phyloP scores from a whole-genome alignment of 208 protist genomes.

The Hexamita inflata region DNA sequence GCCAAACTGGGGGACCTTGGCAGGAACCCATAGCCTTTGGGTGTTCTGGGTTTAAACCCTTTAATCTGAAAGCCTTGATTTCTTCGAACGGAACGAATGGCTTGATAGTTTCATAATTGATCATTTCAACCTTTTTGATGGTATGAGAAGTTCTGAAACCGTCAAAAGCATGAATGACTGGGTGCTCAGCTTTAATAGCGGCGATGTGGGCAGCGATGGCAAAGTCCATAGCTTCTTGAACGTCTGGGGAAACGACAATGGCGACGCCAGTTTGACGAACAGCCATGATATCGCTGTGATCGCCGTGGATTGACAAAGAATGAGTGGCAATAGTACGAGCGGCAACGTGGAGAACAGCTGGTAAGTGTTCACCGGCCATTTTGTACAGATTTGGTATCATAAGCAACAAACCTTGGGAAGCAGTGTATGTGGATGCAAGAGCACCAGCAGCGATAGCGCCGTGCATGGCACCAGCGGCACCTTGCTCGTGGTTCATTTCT shows the following conservation, averaged over 20 bases:
- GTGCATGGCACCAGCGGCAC: slow-evolving; percentile 55
- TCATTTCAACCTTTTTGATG: slow-evolving; percentile 38
- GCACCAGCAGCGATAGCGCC: slow-evolving; percentile 42
- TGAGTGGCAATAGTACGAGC: slow-evolving; percentile 51
- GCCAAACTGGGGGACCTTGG: slow-evolving; percentile 52
- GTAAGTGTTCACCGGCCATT: slow-evolving; percentile 55
- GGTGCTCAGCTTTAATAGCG: slow-evolving; percentile 46
- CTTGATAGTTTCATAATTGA: slow-evolving; percentile 29
- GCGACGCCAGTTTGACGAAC: slow-evolving; percentile 41
- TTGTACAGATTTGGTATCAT: slow-evolving; percentile 65
- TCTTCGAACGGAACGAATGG: slow-evolving; percentile 33
- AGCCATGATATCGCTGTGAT: slow-evolving; percentile 61
- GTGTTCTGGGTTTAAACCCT: slow-evolving; percentile 46
- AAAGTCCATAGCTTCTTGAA: slow-evolving; percentile 53
- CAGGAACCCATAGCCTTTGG: slow-evolving; percentile 47
- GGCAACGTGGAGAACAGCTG: slow-evolving; percentile 54
- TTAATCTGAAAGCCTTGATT: slow-evolving; percentile 34
- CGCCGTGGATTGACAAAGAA: slow-evolving; percentile 53
- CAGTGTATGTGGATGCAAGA: slow-evolving; percentile 53
- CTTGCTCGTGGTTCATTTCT: slow-evolving; percentile 54
- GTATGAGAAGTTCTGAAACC: slow-evolving; percentile 50
- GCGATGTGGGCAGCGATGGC: slow-evolving; percentile 52
- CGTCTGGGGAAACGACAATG: slow-evolving; percentile 46
- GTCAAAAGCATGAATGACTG: slow-evolving; percentile 55
- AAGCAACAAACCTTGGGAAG: slow-evolving; percentile 57